A percentile compares a stretch with the other conserved stretches of the same genome.
phyloP scores from a whole-genome alignment of 306 rosid genomes.

The Cyamopsis tetragonoloba region DNA sequence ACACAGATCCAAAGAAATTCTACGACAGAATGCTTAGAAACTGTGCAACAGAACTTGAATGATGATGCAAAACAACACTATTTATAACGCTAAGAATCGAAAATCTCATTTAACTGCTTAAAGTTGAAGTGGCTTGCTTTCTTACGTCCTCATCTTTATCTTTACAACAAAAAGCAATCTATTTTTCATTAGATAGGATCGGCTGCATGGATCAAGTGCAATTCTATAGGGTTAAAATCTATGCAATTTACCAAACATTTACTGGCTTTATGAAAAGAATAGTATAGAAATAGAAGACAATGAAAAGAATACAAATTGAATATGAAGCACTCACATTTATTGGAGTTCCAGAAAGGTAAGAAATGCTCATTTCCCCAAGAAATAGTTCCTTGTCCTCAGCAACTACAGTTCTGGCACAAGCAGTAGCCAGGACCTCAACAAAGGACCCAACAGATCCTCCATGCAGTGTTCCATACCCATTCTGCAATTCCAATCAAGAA shows the following conservation, averaged over 20 bases:
- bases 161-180: too few species aligned
- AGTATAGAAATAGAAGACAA: not conserved
- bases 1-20: slow-evolving; percentile 4
- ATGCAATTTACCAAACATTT: not conserved
- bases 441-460: slow-evolving; percentile 44
- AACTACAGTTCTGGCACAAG: slow-evolving; percentile 52
- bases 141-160: not conserved
- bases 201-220: too few species aligned
- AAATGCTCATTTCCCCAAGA: slow-evolving; percentile 43
- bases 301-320: slow-evolving; percentile 3
- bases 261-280: not conserved
- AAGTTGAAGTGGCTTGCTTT: not conserved
- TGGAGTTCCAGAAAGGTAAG: slow-evolving; percentile 43
- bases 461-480: slow-evolving; percentile 35
- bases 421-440: slow-evolving; percentile 28
- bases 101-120: not conserved
- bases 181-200: too few species aligned
- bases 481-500: slow-evolving; percentile 35
- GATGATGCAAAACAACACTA: not conserved
- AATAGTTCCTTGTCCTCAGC: slow-evolving; percentile 35
- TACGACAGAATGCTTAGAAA: not conserved
- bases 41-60: not conserved
- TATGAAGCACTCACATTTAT: slow-evolving; percentile 29
- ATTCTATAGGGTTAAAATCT: not conserved
- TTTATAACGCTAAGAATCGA: not conserved